Conservation (phyloP, 2,329 filamentous ascomycete species). For the Penicillium sp. region DNA sequence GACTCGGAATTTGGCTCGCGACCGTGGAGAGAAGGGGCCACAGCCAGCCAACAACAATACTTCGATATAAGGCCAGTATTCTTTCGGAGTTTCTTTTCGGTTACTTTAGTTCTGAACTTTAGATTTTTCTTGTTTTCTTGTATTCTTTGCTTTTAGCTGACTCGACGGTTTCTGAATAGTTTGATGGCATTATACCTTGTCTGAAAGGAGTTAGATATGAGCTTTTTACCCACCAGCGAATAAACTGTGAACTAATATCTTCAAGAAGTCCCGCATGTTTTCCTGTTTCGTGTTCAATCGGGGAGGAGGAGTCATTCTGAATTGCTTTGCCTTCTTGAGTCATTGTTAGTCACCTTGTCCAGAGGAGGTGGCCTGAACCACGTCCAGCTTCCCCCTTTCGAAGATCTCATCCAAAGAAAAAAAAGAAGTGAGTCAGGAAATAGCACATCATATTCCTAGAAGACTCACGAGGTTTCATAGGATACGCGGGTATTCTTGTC, state of each 20-base stretch:
- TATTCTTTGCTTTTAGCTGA: background rate
- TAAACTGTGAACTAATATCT: background rate
- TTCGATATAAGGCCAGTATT: background rate
- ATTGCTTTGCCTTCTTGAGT: background rate
- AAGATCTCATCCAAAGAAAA: background rate
- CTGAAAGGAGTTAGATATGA: too few species aligned
- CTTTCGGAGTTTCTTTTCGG: background rate
- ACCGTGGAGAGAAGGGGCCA: background rate
- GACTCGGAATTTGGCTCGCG: conserved; percentile 9
- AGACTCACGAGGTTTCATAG: background rate
- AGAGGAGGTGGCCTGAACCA: background rate
- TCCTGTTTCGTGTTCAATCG: background rate
- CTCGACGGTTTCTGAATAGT: background rate
- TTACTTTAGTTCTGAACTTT: background rate
- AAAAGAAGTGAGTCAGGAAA: background rate
- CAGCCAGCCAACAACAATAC: background rate
- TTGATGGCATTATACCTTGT: background rate
- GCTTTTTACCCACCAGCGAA: background rate
- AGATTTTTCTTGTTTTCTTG: too few species aligned
- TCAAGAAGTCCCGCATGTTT: background rate
- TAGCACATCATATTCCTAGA: background rate
- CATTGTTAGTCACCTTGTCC: background rate
- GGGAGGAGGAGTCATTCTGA: background rate
- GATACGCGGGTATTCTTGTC: background rate
- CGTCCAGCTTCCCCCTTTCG: background rate